phyloP scores from a whole-genome alignment of 306 rosid genomes.

The Rosa lucieae region DNA sequence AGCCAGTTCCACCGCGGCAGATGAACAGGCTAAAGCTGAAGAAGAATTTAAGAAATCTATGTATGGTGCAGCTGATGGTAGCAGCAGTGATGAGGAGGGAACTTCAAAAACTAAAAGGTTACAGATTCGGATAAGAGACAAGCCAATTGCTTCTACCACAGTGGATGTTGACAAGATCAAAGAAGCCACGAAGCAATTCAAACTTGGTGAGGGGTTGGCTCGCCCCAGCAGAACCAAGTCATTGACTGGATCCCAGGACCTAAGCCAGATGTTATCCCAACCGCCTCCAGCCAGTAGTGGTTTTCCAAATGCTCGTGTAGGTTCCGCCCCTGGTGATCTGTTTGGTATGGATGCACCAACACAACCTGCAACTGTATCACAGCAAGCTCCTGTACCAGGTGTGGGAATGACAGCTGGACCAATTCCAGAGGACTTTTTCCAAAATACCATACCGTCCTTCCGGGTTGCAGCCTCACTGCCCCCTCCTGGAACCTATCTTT shows the following conservation, averaged over 20 bases:
- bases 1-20: conserved; percentile 52
- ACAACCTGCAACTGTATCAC: conserved; percentile 53
- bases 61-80: conserved; percentile 84
- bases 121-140: conserved; percentile 85
- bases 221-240: conserved; percentile 76
- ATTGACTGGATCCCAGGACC: conserved; percentile 65
- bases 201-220: conserved; percentile 70
- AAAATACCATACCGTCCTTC: conserved; percentile 86
- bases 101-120: conserved; percentile 72
- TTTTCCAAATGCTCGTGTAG: conserved; percentile 32
- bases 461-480: conserved; percentile 81
- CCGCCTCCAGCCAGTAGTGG: conserved; percentile 49
- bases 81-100: conserved; percentile 98
- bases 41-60: conserved; percentile 94
- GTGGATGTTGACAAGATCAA: conserved; percentile 92
- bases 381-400: conserved; percentile 44
- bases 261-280: conserved; percentile 58
- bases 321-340: conserved; percentile 62
- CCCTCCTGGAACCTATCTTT: conserved; percentile 88
- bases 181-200: conserved; percentile 91
- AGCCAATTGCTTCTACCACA: conserved; percentile 63
- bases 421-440: conserved; percentile 98
- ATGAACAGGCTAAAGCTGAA: conserved; percentile 93
- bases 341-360: conserved; percentile 59
- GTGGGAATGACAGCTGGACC: conserved; percentile 59